These are phyloP conservation scores for Ormosia emarginata DNA, from an alignment of 306 rosid genomes.

Conservation along the genomic window DNA sequence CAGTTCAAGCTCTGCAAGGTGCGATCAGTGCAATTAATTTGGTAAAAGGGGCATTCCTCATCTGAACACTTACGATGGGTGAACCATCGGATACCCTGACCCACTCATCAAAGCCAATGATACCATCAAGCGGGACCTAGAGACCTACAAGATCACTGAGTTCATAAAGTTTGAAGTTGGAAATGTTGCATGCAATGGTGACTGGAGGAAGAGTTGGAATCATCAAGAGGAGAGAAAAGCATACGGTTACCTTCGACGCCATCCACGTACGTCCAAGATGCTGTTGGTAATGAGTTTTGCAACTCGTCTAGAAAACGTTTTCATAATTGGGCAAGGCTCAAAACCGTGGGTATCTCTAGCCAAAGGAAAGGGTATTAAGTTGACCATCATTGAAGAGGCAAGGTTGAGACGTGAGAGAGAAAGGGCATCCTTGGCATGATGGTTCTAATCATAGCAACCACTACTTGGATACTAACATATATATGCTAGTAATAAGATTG, in stretches of 20 bases:
- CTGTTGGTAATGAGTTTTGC: slow-evolving; percentile 51
- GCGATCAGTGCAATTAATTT: slow-evolving; percentile 59
- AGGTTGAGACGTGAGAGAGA: slow-evolving; percentile 47
- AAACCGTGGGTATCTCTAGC: slow-evolving; percentile 50
- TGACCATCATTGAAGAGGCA: slow-evolving; percentile 55
- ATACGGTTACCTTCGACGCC: slow-evolving; percentile 51
- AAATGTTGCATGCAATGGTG: slow-evolving; percentile 49
- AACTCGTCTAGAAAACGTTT: slow-evolving; percentile 51
- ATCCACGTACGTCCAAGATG: slow-evolving; percentile 50
- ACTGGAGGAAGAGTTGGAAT: slow-evolving; percentile 59
- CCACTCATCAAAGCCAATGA: slow-evolving; percentile 61
- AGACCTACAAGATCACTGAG: slow-evolving; percentile 39
- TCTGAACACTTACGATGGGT: slow-evolving; percentile 56
- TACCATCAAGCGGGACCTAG: slow-evolving; percentile 54
- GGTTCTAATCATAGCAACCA: neutral
- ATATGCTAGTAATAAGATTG: neutral
- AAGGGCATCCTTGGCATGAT: neutral
- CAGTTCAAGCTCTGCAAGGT: slow-evolving; percentile 58
- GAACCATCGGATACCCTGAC: slow-evolving; percentile 67
- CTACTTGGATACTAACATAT: neutral
- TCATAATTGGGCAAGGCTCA: slow-evolving; percentile 45
- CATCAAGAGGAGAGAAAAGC: slow-evolving; percentile 55
- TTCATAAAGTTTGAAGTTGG: slow-evolving; percentile 63
- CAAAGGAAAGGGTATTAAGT: slow-evolving; percentile 57
- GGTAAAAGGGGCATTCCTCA: slow-evolving; percentile 58